Conservation (phyloP, 2,329 filamentous ascomycete genomes). For the Cladorrhinum sp. region DNA sequence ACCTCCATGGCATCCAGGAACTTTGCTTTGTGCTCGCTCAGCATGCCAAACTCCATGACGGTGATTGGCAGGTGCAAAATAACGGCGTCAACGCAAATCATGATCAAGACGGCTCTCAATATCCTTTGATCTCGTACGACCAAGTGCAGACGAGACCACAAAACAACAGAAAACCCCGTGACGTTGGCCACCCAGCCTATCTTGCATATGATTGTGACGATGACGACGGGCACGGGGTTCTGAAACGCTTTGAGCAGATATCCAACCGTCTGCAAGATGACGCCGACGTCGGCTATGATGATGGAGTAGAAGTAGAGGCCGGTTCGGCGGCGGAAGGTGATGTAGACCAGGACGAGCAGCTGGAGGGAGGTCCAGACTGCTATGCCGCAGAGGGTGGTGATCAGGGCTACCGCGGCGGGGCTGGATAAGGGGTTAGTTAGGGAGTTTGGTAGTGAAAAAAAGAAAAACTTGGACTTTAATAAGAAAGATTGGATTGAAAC, state of each 20-base stretch:
- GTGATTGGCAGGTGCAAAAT: conserved; percentile 53
- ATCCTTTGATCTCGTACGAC: conserved; percentile 49
- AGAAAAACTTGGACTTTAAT: neutral
- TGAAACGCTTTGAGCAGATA: conserved; percentile 42
- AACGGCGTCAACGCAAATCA: conserved; percentile 56
- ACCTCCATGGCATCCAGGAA: conserved; percentile 41
- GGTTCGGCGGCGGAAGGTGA: conserved; percentile 34
- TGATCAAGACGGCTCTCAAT: conserved; percentile 48
- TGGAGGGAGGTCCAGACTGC: conserved; percentile 25
- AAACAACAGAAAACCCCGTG: conserved; percentile 58
- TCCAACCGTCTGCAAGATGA: conserved; percentile 40
- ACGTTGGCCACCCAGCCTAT: conserved; percentile 57
- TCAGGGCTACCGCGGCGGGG: neutral
- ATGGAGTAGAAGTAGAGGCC: conserved; percentile 42
- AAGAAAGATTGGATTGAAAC: neutral
- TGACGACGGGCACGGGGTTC: conserved; percentile 2
- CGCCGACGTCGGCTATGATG: conserved; percentile 34
- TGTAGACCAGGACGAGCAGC: conserved; percentile 35
- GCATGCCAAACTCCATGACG: conserved; percentile 53
- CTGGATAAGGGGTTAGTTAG: neutral
- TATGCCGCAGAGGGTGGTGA: neutral
- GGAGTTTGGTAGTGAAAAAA: no score
- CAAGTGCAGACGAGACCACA: conserved; percentile 62
- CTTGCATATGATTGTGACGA: conserved; percentile 39
- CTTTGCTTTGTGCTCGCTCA: conserved; percentile 34